Evolutionary conservation across 495 filamentous ascomycete genomes (phyloP), one percentile per base, ranked within the genome.

Genomic region (Emericellopsis terricola): DNA sequence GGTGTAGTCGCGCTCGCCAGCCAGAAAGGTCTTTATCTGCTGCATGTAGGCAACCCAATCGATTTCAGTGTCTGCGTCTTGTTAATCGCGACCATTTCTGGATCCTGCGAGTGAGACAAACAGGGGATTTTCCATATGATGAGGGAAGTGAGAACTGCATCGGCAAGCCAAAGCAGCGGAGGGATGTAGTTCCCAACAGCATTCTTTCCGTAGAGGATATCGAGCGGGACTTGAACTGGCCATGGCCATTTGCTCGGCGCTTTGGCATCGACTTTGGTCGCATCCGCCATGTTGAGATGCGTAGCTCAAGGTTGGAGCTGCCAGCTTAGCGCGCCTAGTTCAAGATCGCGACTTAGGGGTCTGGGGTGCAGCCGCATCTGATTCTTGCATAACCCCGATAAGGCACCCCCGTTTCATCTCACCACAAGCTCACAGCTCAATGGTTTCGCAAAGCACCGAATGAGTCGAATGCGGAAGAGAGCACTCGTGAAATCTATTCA

Each of bases 11-110:
- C 78, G 73, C 60, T 94, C 87, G 30, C 89, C 89, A 5, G 67
- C 59, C 18, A 82, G 48, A 45, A 78, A 89, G 21, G 85, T 77
- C 17, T 68, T 53, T 34, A 94, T 59, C 44, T 97, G 89, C 44
- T 94, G 67, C 86, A 96, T 96, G 53, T 97, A 97, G 2, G 87
- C 83, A 34, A 62, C 67, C 89, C 89, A 97, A 56, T 97, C 89
- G 47, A 97, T 97, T 51, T 97, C 89, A 28, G 89, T 97, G 52
- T 97, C 89, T 96, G 45, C 18, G 31, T 27, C 6, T 9, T 15
- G 26, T n/a, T 6, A 4, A 10, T 2, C 27, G 18, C 18, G 38
- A 26, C 34, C 15, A 2, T 8, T 7, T 28, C n/a, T 23, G 9
- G 10, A n/a, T 19, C 2, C 1, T 35, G 10, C 19, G 26, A 20